Base-by-base conservation (phyloP, 129 eudicot genomes). In the Dittrichia graveolens region DNA sequence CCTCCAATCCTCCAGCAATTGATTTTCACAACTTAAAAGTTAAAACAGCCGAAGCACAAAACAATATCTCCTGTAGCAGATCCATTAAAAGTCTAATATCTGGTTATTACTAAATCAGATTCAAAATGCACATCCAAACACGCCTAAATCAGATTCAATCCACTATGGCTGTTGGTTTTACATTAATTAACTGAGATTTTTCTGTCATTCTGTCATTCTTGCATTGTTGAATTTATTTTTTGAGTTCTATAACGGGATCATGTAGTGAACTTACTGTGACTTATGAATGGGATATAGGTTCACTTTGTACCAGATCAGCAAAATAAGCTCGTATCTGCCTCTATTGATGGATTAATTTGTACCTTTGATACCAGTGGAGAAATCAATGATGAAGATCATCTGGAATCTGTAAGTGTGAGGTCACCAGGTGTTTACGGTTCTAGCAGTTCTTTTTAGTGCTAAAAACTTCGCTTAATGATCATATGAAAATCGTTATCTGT, bases 301-400 rank as follows among this genome's bases (percentile, higher is more conserved):
- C 97, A 75, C 65, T 95, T 95, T 82, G 76, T 90, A 74, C 99
- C 94, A 48, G 96, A 84, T 53, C 80, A 85, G 79, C 86, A 72
- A 65, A 83, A 78, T 87, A 95, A 90, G 88, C 97, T 95, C 77
- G 74, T 88, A 45, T 95, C 99, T 60, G 97, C 97, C 50, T 95
- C 99, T 19, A 88, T 90, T 58, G 99, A 95, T 86, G 99, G 99
- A 41, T 78, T 95, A 71, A 84, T 95, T 77, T 94, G 99, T 66
- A 82, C 82, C n/a, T 95, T 86, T 60, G 94, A 95, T 68, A 90
- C 99, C 54, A 77, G 91, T 72, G 96, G 97, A 73, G 88, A 86
- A 67, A 88, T 95, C 75, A 88, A 90, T 34, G 99, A 94, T 46
- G 99, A 94, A 34, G 99, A 94, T 72, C 83, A 88, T 81, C 66